These are phyloP conservation scores for Ganoderma resinaceum DNA, from an alignment of 1,284 basidiomycete genomes.

Conservation along the genomic window DNA sequence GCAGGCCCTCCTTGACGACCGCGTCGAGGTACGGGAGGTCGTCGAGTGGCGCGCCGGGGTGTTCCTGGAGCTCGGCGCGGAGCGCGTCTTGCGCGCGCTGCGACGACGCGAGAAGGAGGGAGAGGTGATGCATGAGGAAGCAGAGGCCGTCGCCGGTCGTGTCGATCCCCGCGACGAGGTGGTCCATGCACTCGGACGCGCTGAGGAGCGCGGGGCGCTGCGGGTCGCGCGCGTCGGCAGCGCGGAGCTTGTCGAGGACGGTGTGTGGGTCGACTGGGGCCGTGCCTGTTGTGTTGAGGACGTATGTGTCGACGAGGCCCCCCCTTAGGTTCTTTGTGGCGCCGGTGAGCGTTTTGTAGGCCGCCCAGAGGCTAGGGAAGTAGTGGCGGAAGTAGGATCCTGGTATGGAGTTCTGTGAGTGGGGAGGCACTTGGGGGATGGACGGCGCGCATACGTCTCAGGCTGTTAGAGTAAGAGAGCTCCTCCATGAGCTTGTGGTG, in stretches of 20 bases:
- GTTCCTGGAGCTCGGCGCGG: slow-evolving; percentile 30
- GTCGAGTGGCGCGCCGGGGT: slow-evolving; percentile 55
- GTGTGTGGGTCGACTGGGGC: slow-evolving; percentile 25
- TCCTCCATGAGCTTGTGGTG: slow-evolving; percentile 33
- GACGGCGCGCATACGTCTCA: slow-evolving; percentile 17
- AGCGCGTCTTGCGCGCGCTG: slow-evolving; percentile 27
- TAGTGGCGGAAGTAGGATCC: slow-evolving; percentile 28
- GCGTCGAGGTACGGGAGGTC: slow-evolving; percentile 92
- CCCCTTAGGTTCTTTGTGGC: neutral
- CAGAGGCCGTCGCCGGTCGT: slow-evolving; percentile 38
- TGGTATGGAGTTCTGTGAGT: neutral
- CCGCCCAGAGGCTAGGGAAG: slow-evolving; percentile 19
- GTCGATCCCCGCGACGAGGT: slow-evolving; percentile 37
- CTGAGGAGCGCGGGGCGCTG: neutral
- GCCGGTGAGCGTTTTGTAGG: slow-evolving; percentile 15
- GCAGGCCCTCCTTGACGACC: slow-evolving; percentile 90
- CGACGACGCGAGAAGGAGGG: slow-evolving; percentile 28
- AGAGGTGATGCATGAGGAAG: slow-evolving; percentile 37
- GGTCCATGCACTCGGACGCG: slow-evolving; percentile 13
- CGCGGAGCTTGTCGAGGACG: slow-evolving; percentile 31
- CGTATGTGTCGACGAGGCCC: slow-evolving; percentile 18
- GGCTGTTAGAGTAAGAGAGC: slow-evolving; percentile 28
- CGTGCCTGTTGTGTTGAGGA: slow-evolving; percentile 19
- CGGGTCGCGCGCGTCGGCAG: slow-evolving; percentile 6
- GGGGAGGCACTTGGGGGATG: neutral